Evolutionary conservation across 352 stramenopile genomes (phyloP), one percentile per base, ranked within the genome.

Genomic region (Phytophthora melonis): DNA sequence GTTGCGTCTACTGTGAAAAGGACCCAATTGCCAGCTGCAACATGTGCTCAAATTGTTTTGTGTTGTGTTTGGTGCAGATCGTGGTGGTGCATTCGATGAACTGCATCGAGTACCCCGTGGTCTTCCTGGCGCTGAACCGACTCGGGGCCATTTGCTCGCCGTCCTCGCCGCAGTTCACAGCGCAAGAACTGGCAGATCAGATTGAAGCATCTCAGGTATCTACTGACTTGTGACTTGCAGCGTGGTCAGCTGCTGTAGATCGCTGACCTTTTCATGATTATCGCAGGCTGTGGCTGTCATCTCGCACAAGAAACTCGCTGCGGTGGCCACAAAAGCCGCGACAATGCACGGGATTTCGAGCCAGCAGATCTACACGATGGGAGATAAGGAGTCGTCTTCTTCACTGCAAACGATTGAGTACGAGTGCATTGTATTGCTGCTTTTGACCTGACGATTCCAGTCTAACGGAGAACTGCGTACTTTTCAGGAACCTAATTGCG

Each of bases 81-180:
- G 41, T 50, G 41, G 41, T 50, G 13, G 41, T 50, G 41, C 41
- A 50, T 16, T 50, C 41, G 14, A 50, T 50, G 14, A 50, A 50
- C 41, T 50, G 41, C 41, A 50, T 50, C 41, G 41, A 50, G 41
- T 50, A 50, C 41, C 41, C 41, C 13, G 41, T 50, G 41, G 41
- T 50, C 41, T 50, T 50, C 41, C 41, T 50, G 14, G 41, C 41
- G 14, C 18, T 50, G 41, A 50, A 50, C 41, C 41, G 41, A 19
- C 41, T 50, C 6, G 41, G 41, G 18, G 41, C 41, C 14, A 50
- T 50, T 19, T 50, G 41, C 16, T 50, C 41, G 41, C 41, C 41
- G 18, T 50, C 41, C 13, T 50, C 41, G 18, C 41, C 41, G 4
- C 41, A 50, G 41, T 50, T 50, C 41, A 50, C 41, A 1, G 41